Percentiles rank a stretch among this genome's conserved stretches.
These are phyloP conservation scores for Saccharomyces jurei DNA, from an alignment of 805 yeast species.

Conservation along the genomic window DNA sequence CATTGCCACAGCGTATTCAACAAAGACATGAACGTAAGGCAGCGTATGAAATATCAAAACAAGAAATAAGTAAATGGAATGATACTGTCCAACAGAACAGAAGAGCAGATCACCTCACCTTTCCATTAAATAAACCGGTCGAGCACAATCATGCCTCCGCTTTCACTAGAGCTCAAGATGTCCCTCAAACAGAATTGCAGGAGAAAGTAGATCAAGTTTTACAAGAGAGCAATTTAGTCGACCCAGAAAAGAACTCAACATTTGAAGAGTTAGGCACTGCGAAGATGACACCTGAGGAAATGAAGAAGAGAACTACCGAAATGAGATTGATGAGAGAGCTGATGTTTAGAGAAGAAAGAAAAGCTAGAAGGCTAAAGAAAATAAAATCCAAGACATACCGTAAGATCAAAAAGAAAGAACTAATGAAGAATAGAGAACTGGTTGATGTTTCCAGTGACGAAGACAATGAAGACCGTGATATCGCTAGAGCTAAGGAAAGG, in stretches of 20 bases:
- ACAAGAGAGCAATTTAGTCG: conserved; percentile 55
- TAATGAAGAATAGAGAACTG: conserved; percentile 57
- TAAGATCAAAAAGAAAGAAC: conserved; percentile 77
- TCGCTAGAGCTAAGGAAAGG: conserved; percentile 79
- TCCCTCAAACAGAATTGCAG: conserved; percentile 56
- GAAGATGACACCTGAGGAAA: conserved; percentile 70
- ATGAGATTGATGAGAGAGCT: conserved; percentile 88
- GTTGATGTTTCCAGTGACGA: conserved; percentile 43
- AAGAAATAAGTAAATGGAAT: conserved; percentile 82
- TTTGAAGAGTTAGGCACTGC: conserved; percentile 85
- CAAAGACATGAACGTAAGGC: conserved; percentile 78
- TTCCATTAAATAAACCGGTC: conserved; percentile 48
- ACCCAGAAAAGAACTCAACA: conserved; percentile 68
- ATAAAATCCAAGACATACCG: conserved; percentile 88
- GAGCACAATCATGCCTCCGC: conserved; percentile 45
- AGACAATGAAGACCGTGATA: conserved; percentile 56
- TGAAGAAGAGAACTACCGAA: conserved; percentile 69
- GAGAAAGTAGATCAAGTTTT: conserved; percentile 52
- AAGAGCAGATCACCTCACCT: conserved; percentile 74
- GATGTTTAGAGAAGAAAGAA: conserved; percentile 90
- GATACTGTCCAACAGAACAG: conserved; percentile 73
- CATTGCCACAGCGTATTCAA: conserved; percentile 80
- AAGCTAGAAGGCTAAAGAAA: conserved; percentile 85
- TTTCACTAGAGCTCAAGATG: conserved; percentile 39
- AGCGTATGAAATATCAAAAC: conserved; percentile 82